A percentile compares a stretch with the other conserved stretches of the same genome.
Evolutionary conservation across 2,329 filamentous ascomycete genomes (phyloP).

Genomic region (Nannizzia gypsea): DNA sequence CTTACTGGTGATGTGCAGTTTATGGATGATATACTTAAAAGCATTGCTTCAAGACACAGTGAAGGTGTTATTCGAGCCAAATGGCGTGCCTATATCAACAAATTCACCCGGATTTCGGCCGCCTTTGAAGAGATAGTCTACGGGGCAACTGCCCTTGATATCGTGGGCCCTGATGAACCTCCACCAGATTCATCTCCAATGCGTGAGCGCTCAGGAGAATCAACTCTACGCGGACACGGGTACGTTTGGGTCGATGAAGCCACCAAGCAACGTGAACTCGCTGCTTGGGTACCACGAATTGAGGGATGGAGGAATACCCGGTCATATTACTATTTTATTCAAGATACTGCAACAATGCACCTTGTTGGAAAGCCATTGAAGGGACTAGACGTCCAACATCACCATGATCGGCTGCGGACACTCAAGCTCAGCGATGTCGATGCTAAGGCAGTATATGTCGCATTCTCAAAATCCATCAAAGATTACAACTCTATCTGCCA

Average conservation of each 20-base stretch:
- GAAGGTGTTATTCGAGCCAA: conserved; percentile 84
- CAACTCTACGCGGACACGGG: conserved; percentile 64
- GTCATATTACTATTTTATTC: conserved; percentile 91
- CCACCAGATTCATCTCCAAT: conserved; percentile 27
- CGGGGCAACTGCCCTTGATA: conserved; percentile 74
- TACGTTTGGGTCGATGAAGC: conserved; percentile 88
- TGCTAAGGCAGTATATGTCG: conserved; percentile 73
- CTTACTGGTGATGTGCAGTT: conserved; percentile 79
- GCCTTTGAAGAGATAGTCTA: conserved; percentile 95
- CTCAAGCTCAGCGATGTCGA: conserved; percentile 65
- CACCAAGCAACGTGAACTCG: conserved; percentile 70
- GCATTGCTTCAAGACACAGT: conserved; percentile 74
- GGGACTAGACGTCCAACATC: conserved; percentile 64
- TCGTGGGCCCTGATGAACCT: conserved; percentile 62
- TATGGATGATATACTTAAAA: conserved; percentile 72
- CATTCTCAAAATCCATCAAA: conserved; percentile 61
- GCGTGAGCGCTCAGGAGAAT: conserved; percentile 25
- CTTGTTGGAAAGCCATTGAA: conserved; percentile 30
- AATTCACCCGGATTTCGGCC: conserved; percentile 83
- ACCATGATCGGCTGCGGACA: conserved; percentile 79
- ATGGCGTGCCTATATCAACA: conserved; percentile 88
- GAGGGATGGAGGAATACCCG: conserved; percentile 95
- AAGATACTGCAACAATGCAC: conserved; percentile 43
- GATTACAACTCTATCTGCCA: conserved; percentile 79
- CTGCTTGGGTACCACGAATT: conserved; percentile 81